These are phyloP conservation scores for Nissolia schottii DNA, from an alignment of 306 rosid genomes.

Conservation along the genomic window DNA sequence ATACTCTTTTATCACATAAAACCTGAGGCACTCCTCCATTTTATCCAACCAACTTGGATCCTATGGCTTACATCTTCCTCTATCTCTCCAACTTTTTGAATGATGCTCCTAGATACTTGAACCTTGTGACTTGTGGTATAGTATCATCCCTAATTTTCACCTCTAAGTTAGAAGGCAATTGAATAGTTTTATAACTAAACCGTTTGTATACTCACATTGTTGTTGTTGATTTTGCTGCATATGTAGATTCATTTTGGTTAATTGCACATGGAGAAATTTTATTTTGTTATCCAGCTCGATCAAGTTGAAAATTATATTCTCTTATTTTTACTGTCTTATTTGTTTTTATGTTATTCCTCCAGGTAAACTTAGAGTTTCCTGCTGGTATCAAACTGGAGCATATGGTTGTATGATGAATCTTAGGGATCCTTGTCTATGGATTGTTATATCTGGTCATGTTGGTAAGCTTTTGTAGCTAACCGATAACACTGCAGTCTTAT, in stretches of 20 bases:
- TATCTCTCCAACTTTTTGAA: too few relatives aligned
- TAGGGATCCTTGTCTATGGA: constrained; percentile 45
- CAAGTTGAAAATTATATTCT: constrained; percentile 10
- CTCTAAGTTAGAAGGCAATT: too few relatives aligned
- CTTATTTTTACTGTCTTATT: constrained; percentile 16
- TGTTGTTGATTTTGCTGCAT: constrained; percentile 18
- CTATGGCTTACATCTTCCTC: too few relatives aligned
- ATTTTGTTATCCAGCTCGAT: background rate
- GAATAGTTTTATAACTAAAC: too few relatives aligned
- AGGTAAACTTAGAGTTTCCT: constrained; percentile 27
- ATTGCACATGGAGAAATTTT: background rate
- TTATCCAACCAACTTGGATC: too few relatives aligned
- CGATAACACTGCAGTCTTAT: background rate
- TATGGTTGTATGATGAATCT: constrained; percentile 37
- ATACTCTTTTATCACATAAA: too few relatives aligned
- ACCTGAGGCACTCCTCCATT: too few relatives aligned
- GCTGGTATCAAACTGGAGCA: constrained; percentile 23
- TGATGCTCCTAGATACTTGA: too few relatives aligned
- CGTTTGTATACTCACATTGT: background rate
- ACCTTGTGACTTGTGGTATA: too few relatives aligned
- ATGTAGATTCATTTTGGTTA: background rate
- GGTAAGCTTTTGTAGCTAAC: constrained; percentile 34
- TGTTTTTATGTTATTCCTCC: constrained; percentile 31
- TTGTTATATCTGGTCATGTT: constrained; percentile 46
- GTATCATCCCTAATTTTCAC: too few relatives aligned